phyloP scores from a whole-genome alignment of 495 filamentous ascomycete species.

The Trypethelium eluteriae region DNA sequence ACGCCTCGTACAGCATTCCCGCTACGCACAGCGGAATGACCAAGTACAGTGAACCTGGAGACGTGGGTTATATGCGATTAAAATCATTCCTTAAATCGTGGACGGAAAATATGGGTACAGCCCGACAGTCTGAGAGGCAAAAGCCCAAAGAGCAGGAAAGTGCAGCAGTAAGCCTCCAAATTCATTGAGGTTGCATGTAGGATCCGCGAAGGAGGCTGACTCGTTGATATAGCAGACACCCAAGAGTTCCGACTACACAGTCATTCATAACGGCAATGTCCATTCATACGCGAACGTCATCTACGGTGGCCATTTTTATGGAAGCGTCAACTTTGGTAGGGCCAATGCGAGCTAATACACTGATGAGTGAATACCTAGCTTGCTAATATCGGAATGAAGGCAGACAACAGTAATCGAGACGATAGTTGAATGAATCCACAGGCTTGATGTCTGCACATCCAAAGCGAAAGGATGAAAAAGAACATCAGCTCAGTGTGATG shows the following conservation, averaged over 20 bases:
- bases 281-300: not conserved
- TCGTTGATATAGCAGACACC: not conserved
- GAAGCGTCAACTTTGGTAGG: not conserved
- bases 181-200: not conserved
- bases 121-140: not conserved
- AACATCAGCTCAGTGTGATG: not conserved
- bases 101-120: not conserved
- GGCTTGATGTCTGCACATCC: not conserved
- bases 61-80: slow-evolving; percentile 12
- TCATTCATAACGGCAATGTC: not conserved
- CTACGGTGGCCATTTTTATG: not conserved
- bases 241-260: not conserved
- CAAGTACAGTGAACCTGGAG: slow-evolving; percentile 14
- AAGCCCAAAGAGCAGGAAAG: not conserved
- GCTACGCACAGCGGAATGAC: slow-evolving; percentile 21
- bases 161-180: not conserved
- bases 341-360: not conserved
- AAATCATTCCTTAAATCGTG: not conserved
- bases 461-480: not conserved
- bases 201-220: not conserved
- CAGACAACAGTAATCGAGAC: not conserved
- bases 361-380: not conserved
- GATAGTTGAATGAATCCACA: not conserved
- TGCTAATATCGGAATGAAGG: not conserved
- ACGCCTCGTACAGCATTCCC: slow-evolving; percentile 13